These are phyloP conservation scores for Euphorbia lathyris DNA, from an alignment of 345 rosid species.

Conservation along the genomic window DNA sequence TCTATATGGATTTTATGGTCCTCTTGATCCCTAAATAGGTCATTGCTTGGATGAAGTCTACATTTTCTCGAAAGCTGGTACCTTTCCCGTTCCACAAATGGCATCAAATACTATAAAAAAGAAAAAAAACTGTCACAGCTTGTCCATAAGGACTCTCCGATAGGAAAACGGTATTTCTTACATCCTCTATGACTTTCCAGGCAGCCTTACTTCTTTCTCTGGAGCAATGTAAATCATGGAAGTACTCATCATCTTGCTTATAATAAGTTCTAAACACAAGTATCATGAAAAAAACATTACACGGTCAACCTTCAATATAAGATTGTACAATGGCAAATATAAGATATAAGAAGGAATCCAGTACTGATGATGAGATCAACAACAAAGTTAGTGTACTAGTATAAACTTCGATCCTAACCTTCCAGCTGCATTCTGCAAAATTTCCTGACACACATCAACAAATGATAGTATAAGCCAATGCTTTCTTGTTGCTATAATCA, in stretches of 20 bases:
- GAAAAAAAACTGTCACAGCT: background rate
- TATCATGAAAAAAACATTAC: background rate
- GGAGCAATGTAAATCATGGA: slow-evolving; percentile 73
- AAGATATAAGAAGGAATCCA: background rate
- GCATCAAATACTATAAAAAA: slow-evolving; percentile 68
- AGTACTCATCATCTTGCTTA: slow-evolving; percentile 13
- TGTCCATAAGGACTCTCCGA: background rate
- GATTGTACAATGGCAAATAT: background rate
- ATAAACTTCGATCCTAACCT: slow-evolving; percentile 9
- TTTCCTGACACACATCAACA: slow-evolving; percentile 10
- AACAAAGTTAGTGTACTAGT: no score
- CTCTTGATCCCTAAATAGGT: slow-evolving; percentile 89
- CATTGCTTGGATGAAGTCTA: slow-evolving; percentile 79
- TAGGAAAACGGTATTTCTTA: slow-evolving; percentile 16
- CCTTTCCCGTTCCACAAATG: slow-evolving; percentile 70
- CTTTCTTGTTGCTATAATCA: background rate
- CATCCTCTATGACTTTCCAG: slow-evolving; percentile 78
- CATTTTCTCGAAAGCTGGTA: slow-evolving; percentile 57
- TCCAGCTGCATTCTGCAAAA: slow-evolving; percentile 5
- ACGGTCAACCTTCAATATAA: background rate
- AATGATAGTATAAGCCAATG: background rate
- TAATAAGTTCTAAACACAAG: slow-evolving; percentile 11
- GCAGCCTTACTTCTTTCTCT: slow-evolving; percentile 89
- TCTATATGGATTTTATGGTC: slow-evolving; percentile 74
- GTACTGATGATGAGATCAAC: background rate